Base-by-base conservation (phyloP, 768 basidiomycete species). In the Psilocybe cyanescens region DNA sequence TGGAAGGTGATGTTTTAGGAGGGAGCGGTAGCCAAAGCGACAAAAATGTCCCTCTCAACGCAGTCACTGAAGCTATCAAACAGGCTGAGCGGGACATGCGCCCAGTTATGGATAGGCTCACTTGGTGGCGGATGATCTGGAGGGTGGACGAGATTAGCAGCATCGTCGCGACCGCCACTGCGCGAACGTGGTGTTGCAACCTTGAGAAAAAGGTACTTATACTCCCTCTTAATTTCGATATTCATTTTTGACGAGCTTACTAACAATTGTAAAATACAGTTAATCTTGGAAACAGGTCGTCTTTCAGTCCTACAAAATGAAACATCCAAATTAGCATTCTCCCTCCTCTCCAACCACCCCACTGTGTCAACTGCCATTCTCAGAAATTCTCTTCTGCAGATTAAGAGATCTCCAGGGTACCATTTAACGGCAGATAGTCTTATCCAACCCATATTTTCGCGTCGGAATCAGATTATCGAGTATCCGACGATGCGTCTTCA, bases 221-320 rank as follows among this genome's bases (percentile, higher is more conserved):
- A 44, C 41, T 44, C 7, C 28, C 9, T 30, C 24, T 19, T 57
- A 48, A 37, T 39, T 17, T 45, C 41, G n/a, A 6, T 30, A 45
- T 52, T 6, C 46, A 31, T 30, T 29, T 30, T 17, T 12, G 28
- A 49, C 29, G 24, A 24, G 16, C 55, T 41, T 24, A 61, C 46
- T 17, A n/a, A 30, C 55, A 41, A 44, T 17, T 39, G 39, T 46
- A 33, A 12, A 31, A 55, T 52, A n/a, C 58, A 92, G 90, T 78
- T 92, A 39, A 79, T 87, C 41, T 79, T 87, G 52, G 84, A 90
- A 57, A 82, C 87, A 1, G 91, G 91, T 12, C 78, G 81, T 28
- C 77, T 93, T 9, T 72, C 81, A 9, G 72, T 67, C 8, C 67
- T 81, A 11, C 89, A 88, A 71, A 64, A 74, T 12, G 67, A 75